Evolutionary conservation across 2,329 filamentous ascomycete species (phyloP).

Genomic region (Fusarium tjaetaba): DNA sequence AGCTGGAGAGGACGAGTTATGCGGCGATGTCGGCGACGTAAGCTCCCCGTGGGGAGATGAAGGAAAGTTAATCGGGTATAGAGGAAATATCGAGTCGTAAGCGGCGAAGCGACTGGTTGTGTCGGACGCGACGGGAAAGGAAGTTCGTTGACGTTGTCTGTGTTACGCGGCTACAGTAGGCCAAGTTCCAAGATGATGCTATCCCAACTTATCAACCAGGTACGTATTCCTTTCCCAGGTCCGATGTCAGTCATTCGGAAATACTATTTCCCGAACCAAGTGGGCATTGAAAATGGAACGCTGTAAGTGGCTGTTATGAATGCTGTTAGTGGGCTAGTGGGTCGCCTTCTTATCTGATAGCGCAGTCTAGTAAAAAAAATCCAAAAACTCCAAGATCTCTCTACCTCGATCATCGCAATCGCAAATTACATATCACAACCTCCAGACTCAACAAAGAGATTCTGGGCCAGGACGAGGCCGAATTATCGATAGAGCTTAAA

Average conservation of each 20-base stretch:
- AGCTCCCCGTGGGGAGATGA: conserved; percentile 17
- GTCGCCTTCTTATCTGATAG: background rate
- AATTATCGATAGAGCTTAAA: background rate
- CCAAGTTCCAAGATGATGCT: conserved; percentile 39
- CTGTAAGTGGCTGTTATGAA: conserved; percentile 10
- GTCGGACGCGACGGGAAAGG: background rate
- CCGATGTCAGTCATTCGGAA: conserved; percentile 14
- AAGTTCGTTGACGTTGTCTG: conserved; percentile 19
- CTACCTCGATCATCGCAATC: background rate
- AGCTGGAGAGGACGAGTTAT: background rate
- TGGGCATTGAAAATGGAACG: conserved; percentile 9
- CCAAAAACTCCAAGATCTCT: background rate
- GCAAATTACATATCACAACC: background rate
- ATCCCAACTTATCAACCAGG: conserved; percentile 33
- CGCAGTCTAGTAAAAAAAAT: background rate
- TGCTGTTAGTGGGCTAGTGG: background rate
- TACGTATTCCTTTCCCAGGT: conserved; percentile 28
- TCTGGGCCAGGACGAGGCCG: background rate
- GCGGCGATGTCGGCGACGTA: conserved; percentile 18
- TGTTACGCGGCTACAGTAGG: conserved; percentile 37
- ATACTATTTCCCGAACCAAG: conserved; percentile 5
- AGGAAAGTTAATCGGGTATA: background rate
- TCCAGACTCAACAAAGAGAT: background rate
- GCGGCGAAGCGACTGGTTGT: background rate
- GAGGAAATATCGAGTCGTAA: background rate